These are phyloP conservation scores for Boletellus ananas DNA, from an alignment of 768 basidiomycete genomes.

Conservation along the genomic window DNA sequence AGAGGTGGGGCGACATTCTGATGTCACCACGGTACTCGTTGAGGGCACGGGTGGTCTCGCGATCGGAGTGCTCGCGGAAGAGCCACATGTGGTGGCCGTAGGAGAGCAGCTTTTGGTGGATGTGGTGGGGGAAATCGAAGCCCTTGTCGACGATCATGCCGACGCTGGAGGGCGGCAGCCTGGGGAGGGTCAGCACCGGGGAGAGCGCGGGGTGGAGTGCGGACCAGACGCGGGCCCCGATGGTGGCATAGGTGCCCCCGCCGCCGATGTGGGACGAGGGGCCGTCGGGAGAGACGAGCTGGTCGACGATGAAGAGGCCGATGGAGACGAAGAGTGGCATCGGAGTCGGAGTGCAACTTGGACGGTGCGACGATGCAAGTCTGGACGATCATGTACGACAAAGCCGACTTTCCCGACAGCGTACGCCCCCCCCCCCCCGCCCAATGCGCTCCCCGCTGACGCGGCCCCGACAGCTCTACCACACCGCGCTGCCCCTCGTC, in stretches of 20 bases:
- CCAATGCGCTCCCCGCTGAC: constrained; percentile 1
- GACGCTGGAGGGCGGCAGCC: constrained; percentile 60
- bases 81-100: constrained; percentile 79
- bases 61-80: constrained; percentile 56
- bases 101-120: constrained; percentile 50
- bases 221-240: constrained; percentile 83
- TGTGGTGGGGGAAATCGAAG: constrained; percentile 60
- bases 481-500: constrained; percentile 52
- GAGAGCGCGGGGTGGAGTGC: not conserved
- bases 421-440: constrained; percentile 28
- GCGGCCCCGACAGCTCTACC: constrained; percentile 49
- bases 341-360: constrained; percentile 22
- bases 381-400: constrained; percentile 39
- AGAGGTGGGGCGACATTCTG: constrained; percentile 48
- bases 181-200: constrained; percentile 23
- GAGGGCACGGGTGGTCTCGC: constrained; percentile 65
- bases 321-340: constrained; percentile 53
- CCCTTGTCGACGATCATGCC: constrained; percentile 88
- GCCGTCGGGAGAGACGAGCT: constrained; percentile 45
- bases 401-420: constrained; percentile 31
- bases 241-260: constrained; percentile 76
- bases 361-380: constrained; percentile 37
- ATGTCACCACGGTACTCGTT: constrained; percentile 73
- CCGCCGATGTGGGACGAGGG: constrained; percentile 66
- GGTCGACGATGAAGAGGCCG: constrained; percentile 90